Evolutionary conservation across 108 stramenopile species (phyloP).

Genomic region (Fragilariopsis cylindrus): DNA sequence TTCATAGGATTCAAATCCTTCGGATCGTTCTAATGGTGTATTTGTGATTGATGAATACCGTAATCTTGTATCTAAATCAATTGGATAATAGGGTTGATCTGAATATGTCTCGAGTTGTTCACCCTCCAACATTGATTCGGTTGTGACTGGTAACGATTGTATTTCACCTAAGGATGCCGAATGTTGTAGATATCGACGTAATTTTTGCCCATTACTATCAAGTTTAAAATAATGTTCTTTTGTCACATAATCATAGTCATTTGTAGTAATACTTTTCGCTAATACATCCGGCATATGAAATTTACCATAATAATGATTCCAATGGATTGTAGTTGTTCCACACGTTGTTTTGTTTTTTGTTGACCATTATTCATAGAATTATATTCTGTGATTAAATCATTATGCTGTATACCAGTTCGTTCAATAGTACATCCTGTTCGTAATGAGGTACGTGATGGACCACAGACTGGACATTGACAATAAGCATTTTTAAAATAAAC

Average conservation of each 20-base stretch:
- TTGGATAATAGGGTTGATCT: conserved; percentile 11
- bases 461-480: conserved; percentile 18
- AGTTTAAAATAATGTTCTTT: neutral
- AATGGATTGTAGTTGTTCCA: neutral
- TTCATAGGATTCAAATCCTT: no score
- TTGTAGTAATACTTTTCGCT: neutral
- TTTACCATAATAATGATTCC: conserved; percentile 11
- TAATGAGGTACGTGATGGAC: conserved; percentile 14
- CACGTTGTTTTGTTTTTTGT: neutral
- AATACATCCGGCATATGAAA: no score
- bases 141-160: neutral
- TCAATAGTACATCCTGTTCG: conserved; percentile 27
- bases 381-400: neutral
- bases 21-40: no score
- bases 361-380: neutral
- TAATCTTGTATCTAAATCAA: conserved; percentile 12
- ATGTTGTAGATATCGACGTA: conserved; percentile 13
- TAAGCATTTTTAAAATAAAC: conserved; percentile 25
- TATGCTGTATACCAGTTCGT: conserved; percentile 22
- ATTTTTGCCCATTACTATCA: neutral
- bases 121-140: neutral
- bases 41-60: no score
- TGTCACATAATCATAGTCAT: conserved; percentile 10
- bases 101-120: conserved; percentile 9
- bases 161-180: neutral